phyloP scores from a whole-genome alignment of 345 rosid species.

The Citrus australasica region DNA sequence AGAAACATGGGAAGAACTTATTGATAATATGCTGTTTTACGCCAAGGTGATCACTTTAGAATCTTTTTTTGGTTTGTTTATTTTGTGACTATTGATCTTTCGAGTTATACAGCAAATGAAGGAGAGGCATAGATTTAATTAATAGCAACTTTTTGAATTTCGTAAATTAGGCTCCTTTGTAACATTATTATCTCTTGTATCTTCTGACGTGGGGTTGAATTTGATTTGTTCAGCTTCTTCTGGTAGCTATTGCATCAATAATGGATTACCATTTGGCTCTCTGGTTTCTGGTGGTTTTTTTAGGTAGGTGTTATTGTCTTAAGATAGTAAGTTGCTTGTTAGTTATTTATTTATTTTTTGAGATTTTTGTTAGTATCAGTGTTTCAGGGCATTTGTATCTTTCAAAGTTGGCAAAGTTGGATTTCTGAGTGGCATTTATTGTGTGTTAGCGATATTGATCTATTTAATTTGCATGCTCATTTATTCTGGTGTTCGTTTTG shows the following conservation, averaged over 20 bases:
- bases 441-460: background rate
- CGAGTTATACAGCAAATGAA: background rate
- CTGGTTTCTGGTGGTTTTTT: conserved; percentile 57
- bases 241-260: conserved; percentile 51
- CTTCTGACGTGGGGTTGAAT: conserved; percentile 15
- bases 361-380: background rate
- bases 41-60: conserved; percentile 50
- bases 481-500: conserved; percentile 17
- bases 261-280: conserved; percentile 75
- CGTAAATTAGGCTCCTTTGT: background rate
- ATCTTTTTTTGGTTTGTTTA: background rate
- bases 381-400: background rate
- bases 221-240: conserved; percentile 54
- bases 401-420: background rate
- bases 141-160: background rate
- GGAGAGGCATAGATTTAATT: background rate
- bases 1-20: conserved; percentile 80
- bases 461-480: background rate
- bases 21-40: conserved; percentile 58
- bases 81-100: background rate
- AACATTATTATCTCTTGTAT: background rate
- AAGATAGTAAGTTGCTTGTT: background rate
- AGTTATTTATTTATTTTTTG: background rate
- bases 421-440: background rate
- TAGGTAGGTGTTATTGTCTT: conserved; percentile 38